Percentiles rank a stretch among this genome's conserved stretches.
Conservation (phyloP, 2,329 filamentous ascomycete species). For the Monosporascus sp. region DNA sequence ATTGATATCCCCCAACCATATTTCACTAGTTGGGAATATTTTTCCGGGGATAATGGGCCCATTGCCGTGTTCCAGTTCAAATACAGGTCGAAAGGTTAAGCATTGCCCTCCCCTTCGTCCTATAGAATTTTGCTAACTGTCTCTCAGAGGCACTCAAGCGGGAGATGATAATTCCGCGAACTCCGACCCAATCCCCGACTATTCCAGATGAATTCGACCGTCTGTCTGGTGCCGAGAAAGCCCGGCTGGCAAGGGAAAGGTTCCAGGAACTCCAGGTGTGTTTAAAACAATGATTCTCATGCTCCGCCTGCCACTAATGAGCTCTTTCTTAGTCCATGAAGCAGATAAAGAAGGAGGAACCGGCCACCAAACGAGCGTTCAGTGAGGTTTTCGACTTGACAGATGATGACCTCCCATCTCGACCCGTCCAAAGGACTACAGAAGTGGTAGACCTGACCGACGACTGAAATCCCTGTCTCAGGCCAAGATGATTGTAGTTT, state of each 20-base stretch:
- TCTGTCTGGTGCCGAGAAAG: slow-evolving; percentile 20
- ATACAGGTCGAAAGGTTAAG: slow-evolving; percentile 27
- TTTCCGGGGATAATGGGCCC: slow-evolving; percentile 15
- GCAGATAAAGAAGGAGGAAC: slow-evolving; percentile 11
- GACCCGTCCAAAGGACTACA: slow-evolving; percentile 10
- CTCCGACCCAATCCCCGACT: slow-evolving; percentile 14
- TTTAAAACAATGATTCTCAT: not conserved
- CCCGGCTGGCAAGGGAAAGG: slow-evolving; percentile 25
- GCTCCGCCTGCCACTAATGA: not conserved
- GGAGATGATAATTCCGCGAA: slow-evolving; percentile 26
- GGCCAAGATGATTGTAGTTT: not conserved
- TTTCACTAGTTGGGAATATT: not conserved
- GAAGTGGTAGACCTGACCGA: slow-evolving; percentile 20
- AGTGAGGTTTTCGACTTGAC: slow-evolving; percentile 24
- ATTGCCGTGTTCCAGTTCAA: slow-evolving; percentile 26
- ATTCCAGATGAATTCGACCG: slow-evolving; percentile 3
- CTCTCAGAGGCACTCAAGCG: slow-evolving; percentile 25
- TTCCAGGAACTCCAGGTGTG: slow-evolving; percentile 22
- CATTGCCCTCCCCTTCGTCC: not conserved
- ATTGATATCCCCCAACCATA: not conserved
- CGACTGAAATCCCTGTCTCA: slow-evolving; percentile 3
- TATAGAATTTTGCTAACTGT: not conserved
- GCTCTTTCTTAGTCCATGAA: slow-evolving; percentile 1
- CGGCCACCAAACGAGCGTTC: slow-evolving; percentile 22
- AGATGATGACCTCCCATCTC: slow-evolving; percentile 2